Evolutionary conservation across 2,329 filamentous ascomycete species (phyloP).

Genomic region (Didymellaceae sp.): DNA sequence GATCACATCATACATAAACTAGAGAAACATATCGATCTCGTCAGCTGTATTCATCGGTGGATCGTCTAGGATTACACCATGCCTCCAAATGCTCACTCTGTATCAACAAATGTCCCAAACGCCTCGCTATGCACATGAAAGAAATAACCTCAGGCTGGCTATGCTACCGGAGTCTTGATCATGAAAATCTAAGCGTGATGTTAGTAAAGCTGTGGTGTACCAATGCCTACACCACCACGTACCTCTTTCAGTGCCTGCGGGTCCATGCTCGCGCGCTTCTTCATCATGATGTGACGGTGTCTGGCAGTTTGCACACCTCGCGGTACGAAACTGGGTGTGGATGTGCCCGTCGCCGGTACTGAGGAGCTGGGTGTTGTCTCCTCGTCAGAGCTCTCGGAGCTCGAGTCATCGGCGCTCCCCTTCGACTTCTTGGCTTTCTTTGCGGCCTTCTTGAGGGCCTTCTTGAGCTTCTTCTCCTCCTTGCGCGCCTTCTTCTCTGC

Average conservation of each 20-base stretch:
- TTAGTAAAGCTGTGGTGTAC: constrained; percentile 24
- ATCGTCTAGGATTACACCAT: no score
- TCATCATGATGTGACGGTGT: constrained; percentile 85
- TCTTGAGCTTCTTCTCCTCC: constrained; percentile 55
- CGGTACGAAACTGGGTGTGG: constrained; percentile 55
- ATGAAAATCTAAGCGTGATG: constrained; percentile 41
- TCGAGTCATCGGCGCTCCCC: constrained; percentile 29
- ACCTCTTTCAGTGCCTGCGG: constrained; percentile 86
- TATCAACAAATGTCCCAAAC: constrained; percentile 24
- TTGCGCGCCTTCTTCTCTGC: constrained; percentile 55
- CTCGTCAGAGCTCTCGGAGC: constrained; percentile 38
- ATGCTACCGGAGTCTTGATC: constrained; percentile 41
- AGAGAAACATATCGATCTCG: no score
- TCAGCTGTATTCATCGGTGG: no score
- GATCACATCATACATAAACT: no score
- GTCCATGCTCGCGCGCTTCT: constrained; percentile 82
- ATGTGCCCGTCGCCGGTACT: constrained; percentile 49
- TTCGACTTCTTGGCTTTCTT: constrained; percentile 49
- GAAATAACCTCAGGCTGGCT: not conserved
- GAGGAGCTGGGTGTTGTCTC: constrained; percentile 38
- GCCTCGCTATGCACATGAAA: constrained; percentile 41
- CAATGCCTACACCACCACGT: constrained; percentile 19
- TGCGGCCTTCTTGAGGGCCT: constrained; percentile 55
- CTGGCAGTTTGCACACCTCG: constrained; percentile 75
- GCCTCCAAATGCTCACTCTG: not conserved